Conservation (phyloP, 2,329 filamentous ascomycete genomes). For the Diplodia scrobiculata region DNA sequence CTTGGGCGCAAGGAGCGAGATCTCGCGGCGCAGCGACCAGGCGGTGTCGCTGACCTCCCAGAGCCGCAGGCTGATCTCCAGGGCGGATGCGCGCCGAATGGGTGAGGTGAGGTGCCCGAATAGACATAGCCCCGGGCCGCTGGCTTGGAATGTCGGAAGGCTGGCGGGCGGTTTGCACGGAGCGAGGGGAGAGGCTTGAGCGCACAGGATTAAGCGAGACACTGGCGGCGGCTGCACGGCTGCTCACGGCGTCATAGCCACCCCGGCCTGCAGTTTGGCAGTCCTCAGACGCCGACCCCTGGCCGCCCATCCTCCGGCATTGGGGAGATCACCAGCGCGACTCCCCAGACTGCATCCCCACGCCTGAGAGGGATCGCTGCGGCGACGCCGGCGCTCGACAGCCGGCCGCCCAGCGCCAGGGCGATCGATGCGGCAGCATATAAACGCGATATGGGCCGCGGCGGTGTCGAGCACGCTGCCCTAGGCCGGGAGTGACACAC, state of each 20-base stretch:
- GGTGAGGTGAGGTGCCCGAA: slow-evolving; percentile 26
- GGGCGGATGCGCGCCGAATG: slow-evolving; percentile 15
- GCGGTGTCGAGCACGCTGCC: slow-evolving; percentile 7
- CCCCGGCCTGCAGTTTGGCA: slow-evolving; percentile 18
- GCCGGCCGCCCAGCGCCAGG: slow-evolving; percentile 2
- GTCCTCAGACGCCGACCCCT: slow-evolving; percentile 20
- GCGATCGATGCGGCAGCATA: slow-evolving; percentile 21
- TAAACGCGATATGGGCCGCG: slow-evolving; percentile 10
- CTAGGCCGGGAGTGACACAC: slow-evolving; percentile 17
- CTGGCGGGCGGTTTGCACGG: slow-evolving; percentile 19
- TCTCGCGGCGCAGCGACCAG: background rate
- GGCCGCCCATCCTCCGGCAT: slow-evolving; percentile 19
- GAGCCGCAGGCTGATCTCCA: slow-evolving; percentile 28
- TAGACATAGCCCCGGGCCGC: slow-evolving; percentile 22
- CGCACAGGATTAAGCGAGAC: slow-evolving; percentile 27
- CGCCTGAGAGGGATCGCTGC: background rate
- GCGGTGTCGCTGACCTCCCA: background rate
- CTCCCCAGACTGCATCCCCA: background rate
- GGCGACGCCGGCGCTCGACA: background rate
- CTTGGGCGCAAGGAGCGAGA: background rate
- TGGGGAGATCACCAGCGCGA: background rate
- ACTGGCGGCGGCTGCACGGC: slow-evolving; percentile 29
- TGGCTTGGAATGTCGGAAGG: slow-evolving; percentile 13
- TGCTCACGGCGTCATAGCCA: slow-evolving; percentile 14
- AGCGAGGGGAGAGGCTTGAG: slow-evolving; percentile 23